phyloP scores from a whole-genome alignment of 176 grass and related monocot genomes.

The Phyllostachys edulis region DNA sequence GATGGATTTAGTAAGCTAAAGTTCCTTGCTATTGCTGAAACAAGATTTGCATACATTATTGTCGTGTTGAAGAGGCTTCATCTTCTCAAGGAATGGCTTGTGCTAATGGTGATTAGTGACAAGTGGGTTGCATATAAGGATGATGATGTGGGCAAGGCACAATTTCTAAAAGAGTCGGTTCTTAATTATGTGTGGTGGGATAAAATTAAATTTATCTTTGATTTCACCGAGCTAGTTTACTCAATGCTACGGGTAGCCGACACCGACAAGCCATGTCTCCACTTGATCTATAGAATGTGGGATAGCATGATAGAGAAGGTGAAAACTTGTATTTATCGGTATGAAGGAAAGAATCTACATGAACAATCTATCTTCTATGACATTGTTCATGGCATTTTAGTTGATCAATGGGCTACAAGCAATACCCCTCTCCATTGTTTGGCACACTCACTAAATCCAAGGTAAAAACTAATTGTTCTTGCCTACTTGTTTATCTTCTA shows the following conservation, averaged over 20 bases:
- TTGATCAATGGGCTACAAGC: background rate
- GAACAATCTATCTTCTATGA: background rate
- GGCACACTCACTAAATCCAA: background rate
- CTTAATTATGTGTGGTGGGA: too few species aligned
- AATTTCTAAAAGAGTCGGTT: too few species aligned
- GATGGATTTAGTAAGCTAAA: too few species aligned
- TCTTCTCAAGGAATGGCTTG: too few species aligned
- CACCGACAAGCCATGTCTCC: background rate
- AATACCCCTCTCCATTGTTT: background rate
- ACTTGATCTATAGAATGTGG: background rate
- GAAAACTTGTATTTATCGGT: background rate
- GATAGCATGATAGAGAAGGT: conserved; percentile 11
- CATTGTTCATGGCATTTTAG: background rate
- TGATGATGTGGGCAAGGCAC: too few species aligned
- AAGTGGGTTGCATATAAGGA: too few species aligned
- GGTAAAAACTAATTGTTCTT: too few species aligned
- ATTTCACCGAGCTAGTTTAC: background rate
- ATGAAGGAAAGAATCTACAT: background rate
- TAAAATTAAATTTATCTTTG: background rate
- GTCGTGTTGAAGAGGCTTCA: too few species aligned
- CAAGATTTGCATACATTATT: too few species aligned
- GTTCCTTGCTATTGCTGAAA: too few species aligned
- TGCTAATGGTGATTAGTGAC: too few species aligned
- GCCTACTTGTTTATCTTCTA: too few species aligned
- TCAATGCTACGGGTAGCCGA: background rate